Evolutionary conservation across 768 basidiomycete species (phyloP).

Genomic region (Calocybe gangraenosa): DNA sequence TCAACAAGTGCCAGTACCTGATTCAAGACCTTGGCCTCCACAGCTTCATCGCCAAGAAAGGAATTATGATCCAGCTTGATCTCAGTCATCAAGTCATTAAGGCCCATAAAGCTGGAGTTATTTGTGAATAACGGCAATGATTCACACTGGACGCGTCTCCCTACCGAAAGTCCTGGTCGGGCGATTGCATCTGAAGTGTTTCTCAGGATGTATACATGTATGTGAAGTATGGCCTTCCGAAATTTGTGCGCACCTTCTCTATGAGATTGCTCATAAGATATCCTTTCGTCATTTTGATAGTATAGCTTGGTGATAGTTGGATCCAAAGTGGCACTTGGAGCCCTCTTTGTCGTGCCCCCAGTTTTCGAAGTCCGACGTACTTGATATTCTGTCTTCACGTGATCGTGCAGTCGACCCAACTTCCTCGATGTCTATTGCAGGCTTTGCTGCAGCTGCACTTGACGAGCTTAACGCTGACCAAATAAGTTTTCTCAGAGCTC

Average conservation of each 20-base stretch:
- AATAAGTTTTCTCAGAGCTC: constrained; percentile 50
- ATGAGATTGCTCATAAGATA: constrained; percentile 83
- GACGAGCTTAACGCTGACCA: constrained; percentile 47
- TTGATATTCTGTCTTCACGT: neutral
- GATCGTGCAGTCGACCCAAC: too few relatives aligned
- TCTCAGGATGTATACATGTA: constrained; percentile 3
- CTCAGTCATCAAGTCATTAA: constrained; percentile 91
- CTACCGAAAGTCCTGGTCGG: constrained; percentile 88
- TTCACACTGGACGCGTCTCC: constrained; percentile 23
- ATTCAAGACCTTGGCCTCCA: constrained; percentile 80
- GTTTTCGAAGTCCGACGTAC: neutral
- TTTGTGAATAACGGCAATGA: constrained; percentile 13
- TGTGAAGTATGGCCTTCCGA: constrained; percentile 2
- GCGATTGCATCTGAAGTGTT: constrained; percentile 72
- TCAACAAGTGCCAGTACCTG: constrained; percentile 84
- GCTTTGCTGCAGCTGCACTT: constrained; percentile 49
- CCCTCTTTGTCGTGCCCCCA: too few relatives aligned
- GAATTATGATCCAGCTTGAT: constrained; percentile 72
- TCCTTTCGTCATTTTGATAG: constrained; percentile 69
- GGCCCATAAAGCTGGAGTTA: constrained; percentile 83
- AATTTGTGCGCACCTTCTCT: constrained; percentile 54
- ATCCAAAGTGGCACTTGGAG: neutral
- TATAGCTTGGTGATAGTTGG: constrained; percentile 1
- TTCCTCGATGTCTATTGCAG: constrained; percentile 24
- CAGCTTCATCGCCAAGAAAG: constrained; percentile 79